Base-by-base conservation (phyloP, 2,329 filamentous ascomycete genomes). In the Zalaria obscura region DNA sequence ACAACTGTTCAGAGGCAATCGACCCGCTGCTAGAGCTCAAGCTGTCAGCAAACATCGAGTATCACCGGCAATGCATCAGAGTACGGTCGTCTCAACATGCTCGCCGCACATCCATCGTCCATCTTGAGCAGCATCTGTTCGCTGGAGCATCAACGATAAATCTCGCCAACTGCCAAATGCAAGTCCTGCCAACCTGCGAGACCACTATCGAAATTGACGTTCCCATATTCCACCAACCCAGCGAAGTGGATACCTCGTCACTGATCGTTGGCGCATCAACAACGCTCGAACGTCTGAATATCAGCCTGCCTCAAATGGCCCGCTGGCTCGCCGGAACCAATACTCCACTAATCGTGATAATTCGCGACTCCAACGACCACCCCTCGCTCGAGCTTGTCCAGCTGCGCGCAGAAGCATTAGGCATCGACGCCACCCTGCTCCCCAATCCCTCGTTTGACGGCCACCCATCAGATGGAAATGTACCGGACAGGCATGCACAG, bases 261-360 rank as follows among this genome's bases (percentile, higher is more conserved):
- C 42, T 54, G 5, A 49, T 54, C 44, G 45, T 54, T 5, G 52
- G 52, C 5, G 45, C 52, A 25, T 50, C 52, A 5, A 54, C 52
- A 25, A 47, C 45, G 5, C 35, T 53, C 35, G 42, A 47, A 10
- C 50, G 52, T 3, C 42, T 52, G 27, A 39, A 48, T 26, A 42
- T 42, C 8, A 51, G 48, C 44, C 38, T 54, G 38, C 48, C 50
- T 3, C 49, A 47, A 9, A 48, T 53, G 28, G 46, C 51, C 4
- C 35, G 51, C 36, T 54, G 50, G 51, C 47, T 54, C 5, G 47
- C 52, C 3, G 33, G 48, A n/a, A 49, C 50, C 25, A 47, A 48
- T 25, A 48, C 52, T 5, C 46, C 47, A n/a, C 47, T 54, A 8
- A 35, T 54, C 7, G 49, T 51, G 5, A 40, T 54, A 5, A 43